Evolutionary conservation across 352 stramenopile genomes (phyloP).

Genomic region (Phytopythium ostracodes): DNA sequence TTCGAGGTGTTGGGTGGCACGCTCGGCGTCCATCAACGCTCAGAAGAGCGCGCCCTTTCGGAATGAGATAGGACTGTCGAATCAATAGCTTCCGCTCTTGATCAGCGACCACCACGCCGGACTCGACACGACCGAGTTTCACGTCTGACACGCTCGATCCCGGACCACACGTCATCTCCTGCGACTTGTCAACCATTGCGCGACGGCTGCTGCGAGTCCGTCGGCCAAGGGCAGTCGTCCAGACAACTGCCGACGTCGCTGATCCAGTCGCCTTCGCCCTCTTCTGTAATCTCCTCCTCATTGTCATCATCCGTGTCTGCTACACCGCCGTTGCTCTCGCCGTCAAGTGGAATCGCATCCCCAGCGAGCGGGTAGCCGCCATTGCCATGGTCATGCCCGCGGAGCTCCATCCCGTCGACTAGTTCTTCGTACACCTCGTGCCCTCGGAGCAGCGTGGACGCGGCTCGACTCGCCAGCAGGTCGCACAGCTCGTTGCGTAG

Average conservation of each 20-base stretch:
- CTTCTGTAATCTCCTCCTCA: not conserved
- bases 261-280: not conserved
- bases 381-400: not conserved
- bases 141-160: not conserved
- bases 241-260: not conserved
- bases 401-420: constrained; percentile 13
- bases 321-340: not conserved
- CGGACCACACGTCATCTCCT: not conserved
- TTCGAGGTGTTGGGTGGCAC: not conserved
- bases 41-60: not conserved
- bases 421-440: constrained; percentile 30
- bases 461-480: constrained; percentile 30
- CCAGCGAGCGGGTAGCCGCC: too few species aligned
- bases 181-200: not conserved
- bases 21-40: not conserved
- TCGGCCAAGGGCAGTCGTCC: not conserved
- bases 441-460: constrained; percentile 25
- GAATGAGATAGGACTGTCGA: not conserved
- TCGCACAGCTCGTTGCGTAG: constrained; percentile 54
- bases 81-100: too few species aligned
- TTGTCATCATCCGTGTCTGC: not conserved
- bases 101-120: not conserved
- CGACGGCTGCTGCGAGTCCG: not conserved
- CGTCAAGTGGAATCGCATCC: not conserved
- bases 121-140: not conserved